Percentiles rank a stretch among this genome's conserved stretches.
Evolutionary conservation across 2,329 filamentous ascomycete species (phyloP).

Genomic region (Claviceps arundinis): DNA sequence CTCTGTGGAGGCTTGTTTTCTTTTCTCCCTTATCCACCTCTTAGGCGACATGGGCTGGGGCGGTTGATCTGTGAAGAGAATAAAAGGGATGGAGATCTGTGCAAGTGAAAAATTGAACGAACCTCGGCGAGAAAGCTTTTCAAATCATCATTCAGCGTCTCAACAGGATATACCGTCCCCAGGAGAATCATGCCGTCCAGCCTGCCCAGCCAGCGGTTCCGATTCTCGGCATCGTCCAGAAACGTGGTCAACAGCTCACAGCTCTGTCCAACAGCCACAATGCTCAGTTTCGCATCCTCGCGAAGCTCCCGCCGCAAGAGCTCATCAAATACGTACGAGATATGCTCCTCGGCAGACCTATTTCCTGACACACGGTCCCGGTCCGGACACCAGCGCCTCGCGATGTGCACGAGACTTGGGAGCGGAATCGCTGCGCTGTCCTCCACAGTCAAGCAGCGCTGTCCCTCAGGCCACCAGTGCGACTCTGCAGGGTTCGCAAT

Average conservation of each 20-base stretch:
- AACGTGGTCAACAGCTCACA: conserved; percentile 45
- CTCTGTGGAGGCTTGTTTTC: too few species aligned
- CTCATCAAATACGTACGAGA: conserved; percentile 51
- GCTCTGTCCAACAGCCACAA: conserved; percentile 59
- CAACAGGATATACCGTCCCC: conserved; percentile 29
- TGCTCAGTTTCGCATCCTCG: conserved; percentile 43
- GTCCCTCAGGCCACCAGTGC: conserved; percentile 56
- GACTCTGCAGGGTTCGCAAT: conserved; percentile 68
- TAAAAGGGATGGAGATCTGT: neutral
- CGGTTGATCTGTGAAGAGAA: neutral
- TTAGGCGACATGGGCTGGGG: too few species aligned
- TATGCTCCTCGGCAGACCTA: conserved; percentile 42
- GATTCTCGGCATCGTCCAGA: conserved; percentile 42
- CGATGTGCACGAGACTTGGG: conserved; percentile 46
- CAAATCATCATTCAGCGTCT: conserved; percentile 30
- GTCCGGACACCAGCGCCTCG: conserved; percentile 34
- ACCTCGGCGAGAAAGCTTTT: conserved; percentile 39
- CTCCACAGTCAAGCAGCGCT: conserved; percentile 43
- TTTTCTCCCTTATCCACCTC: neutral
- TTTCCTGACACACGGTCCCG: conserved; percentile 54
- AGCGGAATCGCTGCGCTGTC: conserved; percentile 48
- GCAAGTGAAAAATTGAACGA: conserved; percentile 8
- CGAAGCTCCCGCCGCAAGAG: conserved; percentile 40
- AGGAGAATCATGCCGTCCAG: conserved; percentile 37
- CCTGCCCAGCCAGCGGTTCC: conserved; percentile 27